Evolutionary conservation across 2,329 filamentous ascomycete genomes (phyloP).

Genomic region (Colletotrichum phormii): DNA sequence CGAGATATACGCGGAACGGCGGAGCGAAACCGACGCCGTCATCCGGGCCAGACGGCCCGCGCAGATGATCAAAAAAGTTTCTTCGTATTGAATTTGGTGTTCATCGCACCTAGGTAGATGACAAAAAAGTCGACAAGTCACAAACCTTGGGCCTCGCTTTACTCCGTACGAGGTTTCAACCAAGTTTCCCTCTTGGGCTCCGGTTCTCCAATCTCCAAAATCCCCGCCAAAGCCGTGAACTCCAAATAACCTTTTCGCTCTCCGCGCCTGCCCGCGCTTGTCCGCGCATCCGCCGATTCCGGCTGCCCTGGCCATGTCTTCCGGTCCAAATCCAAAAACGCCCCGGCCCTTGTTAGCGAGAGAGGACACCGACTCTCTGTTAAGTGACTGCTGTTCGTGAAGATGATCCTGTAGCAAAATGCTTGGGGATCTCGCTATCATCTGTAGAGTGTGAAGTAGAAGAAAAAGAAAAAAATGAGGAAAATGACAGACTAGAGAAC

Average conservation of each 20-base stretch:
- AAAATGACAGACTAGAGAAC: not conserved
- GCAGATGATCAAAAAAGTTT: not conserved
- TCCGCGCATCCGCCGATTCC: not conserved
- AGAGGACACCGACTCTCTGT: not conserved
- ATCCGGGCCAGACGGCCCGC: constrained; percentile 3
- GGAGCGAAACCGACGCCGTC: not conserved
- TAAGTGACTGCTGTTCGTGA: not conserved
- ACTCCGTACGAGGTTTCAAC: constrained; percentile 6
- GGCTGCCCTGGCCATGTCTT: not conserved
- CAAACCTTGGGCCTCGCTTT: constrained; percentile 1
- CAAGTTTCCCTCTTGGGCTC: not conserved
- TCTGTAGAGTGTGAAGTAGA: not conserved
- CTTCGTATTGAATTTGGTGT: not conserved
- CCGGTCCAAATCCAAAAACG: not conserved
- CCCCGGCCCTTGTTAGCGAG: not conserved
- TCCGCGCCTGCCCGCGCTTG: not conserved
- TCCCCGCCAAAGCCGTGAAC: not conserved
- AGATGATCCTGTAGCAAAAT: not conserved
- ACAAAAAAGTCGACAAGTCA: constrained; percentile 4
- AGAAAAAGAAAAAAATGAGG: not conserved
- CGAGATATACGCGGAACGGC: not conserved
- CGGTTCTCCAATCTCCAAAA: not conserved
- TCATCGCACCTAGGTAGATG: not conserved
- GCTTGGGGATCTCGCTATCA: not conserved
- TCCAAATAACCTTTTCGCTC: not conserved